Evolutionary conservation across 2,329 filamentous ascomycete genomes (phyloP), one percentile per base, ranked within the genome.

Genomic region (Endocalyx cinctus): DNA sequence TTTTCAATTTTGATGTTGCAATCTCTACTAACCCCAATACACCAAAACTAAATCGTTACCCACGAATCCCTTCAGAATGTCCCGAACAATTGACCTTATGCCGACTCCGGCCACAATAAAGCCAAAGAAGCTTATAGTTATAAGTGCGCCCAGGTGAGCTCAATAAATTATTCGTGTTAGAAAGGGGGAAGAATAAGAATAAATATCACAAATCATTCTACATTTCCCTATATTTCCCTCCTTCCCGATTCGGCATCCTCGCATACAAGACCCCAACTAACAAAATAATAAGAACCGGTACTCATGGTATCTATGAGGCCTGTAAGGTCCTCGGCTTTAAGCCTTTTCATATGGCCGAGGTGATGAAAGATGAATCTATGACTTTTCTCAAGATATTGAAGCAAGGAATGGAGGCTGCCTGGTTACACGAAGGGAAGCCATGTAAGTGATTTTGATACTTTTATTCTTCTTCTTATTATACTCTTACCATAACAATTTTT

Each of bases 121-220:
- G 31, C 50, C 52, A 15, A 58, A 56, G 43, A 62, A 59, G 37
- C 35, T 63, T 8, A 51, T 64, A 27, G 52, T 63, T 13, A 43
- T 60, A 17, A 63, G 59, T 28, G 52, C 54, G n/a, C 53, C 57
- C n/a, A 55, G 61, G 59, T 61, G 38, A 34, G 52, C 25, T 19
- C 4, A 6, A 14, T 15, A 10, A 13, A 17, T 12, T 15, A 17
- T 6, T 12, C 15, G 16, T 14, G 6, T 7, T 12, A 17, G 8
- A 14, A 16, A 14, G n/a, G 11, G 10, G 17, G 12, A 13, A 15
- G 25, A 8, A 27, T 8, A 13, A 7, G 7, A 6, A 17, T 13
- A 14, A 17, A n/a, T n/a, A n/a, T n/a, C n/a, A n/a, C n/a, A n/a
- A n/a, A n/a, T n/a, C n/a, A n/a, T n/a, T n/a, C n/a, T n/a, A n/a